A percentile compares a stretch with the other conserved stretches of the same genome.
Conservation (phyloP, 768 basidiomycete genomes). For the Boletus patriciae region DNA sequence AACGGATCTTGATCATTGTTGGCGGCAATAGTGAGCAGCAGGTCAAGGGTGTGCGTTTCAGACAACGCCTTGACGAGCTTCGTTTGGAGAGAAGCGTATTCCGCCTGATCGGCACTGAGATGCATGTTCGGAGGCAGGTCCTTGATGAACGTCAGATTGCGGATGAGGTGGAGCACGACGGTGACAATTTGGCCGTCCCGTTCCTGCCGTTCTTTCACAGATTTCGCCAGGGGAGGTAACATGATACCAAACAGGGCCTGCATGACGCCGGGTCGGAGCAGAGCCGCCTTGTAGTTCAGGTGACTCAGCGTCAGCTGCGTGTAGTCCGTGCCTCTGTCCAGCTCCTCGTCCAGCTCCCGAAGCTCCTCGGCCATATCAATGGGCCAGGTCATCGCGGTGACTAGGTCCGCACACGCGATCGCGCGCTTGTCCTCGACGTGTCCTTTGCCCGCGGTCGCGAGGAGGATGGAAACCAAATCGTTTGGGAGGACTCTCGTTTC, state of each 20-base stretch:
- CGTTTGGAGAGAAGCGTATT: conserved; percentile 75
- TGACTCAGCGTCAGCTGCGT: conserved; percentile 81
- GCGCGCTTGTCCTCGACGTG: conserved; percentile 80
- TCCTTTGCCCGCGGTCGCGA: conserved; percentile 77
- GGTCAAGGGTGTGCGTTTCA: conserved; percentile 69
- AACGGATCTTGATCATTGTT: conserved; percentile 75
- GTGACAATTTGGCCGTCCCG: conserved; percentile 87
- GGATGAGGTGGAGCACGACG: conserved; percentile 82
- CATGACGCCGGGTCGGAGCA: conserved; percentile 64
- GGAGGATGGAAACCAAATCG: conserved; percentile 84
- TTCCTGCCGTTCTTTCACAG: conserved; percentile 63
- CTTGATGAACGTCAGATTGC: conserved; percentile 93
- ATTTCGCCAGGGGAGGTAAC: conserved; percentile 75
- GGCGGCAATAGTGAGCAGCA: conserved; percentile 83
- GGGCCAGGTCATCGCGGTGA: conserved; percentile 99
- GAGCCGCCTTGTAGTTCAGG: conserved; percentile 81
- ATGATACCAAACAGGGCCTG: conserved; percentile 72
- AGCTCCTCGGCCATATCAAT: conserved; percentile 94
- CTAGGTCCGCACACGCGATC: conserved; percentile 80
- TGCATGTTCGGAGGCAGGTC: conserved; percentile 75
- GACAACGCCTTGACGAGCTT: conserved; percentile 69
- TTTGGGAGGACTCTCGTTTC: conserved; percentile 82
- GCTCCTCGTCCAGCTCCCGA: conserved; percentile 81
- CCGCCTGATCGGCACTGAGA: conserved; percentile 74
- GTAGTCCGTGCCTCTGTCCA: conserved; percentile 84